Evolutionary conservation across 257 asterid genomes (phyloP).

Genomic region (Ilex aquifolium): DNA sequence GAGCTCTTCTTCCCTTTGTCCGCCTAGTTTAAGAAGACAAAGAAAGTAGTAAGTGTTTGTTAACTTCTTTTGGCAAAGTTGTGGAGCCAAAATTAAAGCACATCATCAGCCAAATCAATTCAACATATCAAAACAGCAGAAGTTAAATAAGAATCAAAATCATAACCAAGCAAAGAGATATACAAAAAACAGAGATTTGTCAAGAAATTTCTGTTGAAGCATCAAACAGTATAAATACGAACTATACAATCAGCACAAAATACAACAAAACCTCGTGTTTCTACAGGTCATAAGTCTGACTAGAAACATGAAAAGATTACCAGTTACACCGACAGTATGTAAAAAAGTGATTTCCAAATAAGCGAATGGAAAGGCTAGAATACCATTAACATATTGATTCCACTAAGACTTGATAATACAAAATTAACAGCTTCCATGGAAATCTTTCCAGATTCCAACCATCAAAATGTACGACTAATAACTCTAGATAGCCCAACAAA

Average conservation of each 20-base stretch:
- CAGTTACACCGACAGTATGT: too few species aligned
- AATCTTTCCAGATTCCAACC: not conserved
- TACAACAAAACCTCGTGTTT: too few species aligned
- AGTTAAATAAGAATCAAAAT: not conserved
- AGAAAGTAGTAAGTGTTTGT: slow-evolving; percentile 2
- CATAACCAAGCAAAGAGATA: not conserved
- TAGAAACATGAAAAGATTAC: too few species aligned
- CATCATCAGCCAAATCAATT: not conserved
- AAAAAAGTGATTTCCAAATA: not conserved
- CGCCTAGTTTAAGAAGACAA: slow-evolving; percentile 29
- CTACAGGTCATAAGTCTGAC: not conserved
- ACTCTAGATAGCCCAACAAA: too few species aligned
- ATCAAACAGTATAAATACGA: not conserved
- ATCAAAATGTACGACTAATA: too few species aligned
- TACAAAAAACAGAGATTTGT: not conserved
- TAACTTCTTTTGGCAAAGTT: not conserved
- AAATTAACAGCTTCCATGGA: not conserved
- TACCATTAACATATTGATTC: not conserved
- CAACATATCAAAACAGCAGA: not conserved
- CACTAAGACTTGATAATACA: not conserved
- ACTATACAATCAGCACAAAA: too few species aligned
- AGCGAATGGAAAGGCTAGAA: not conserved
- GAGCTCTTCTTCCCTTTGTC: slow-evolving; percentile 45
- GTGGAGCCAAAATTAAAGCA: too few species aligned
- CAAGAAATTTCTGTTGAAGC: not conserved